Evolutionary conservation across 2,329 filamentous ascomycete genomes (phyloP), one percentile per base, ranked within the genome.

Genomic region (Colletotrichum limetticola): DNA sequence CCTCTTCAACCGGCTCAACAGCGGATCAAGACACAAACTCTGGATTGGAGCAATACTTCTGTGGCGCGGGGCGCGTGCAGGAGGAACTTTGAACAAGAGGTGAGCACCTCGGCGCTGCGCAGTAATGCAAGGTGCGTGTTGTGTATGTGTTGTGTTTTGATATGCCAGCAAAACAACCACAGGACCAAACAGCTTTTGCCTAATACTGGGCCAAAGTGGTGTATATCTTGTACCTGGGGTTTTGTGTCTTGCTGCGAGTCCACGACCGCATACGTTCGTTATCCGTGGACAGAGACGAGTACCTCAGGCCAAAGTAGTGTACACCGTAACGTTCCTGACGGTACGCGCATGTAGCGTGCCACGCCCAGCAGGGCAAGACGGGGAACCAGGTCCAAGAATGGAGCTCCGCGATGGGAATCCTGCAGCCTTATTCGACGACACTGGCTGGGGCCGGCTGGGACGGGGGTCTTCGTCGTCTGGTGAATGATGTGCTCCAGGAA

Each of bases 361-460:
- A 58, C 30, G 67, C 66, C 53, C 37, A 28, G 37, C 69, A 71
- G 69, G 59, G 66, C 66, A 69, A 52, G 58, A 64, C 66, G 53
- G 42, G 9, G 30, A 32, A 64, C 66, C 69, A 68, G 68, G 52
- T 19, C 53, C 55, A 59, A 66, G 63, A 22, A 69, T 69, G 70
- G 70, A 46, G 30, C 32, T 58, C 63, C 28, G 59, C 57, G 35
- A 22, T 26, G 53, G 55, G 35, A 64, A 68, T 72, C 26, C 68
- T 72, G 68, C 55, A 72, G 63, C 68, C 72, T 72, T 72, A 74
- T 74, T 74, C 72, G 72, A 72, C 55, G 63, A 72, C 28, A 32
- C n/a, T 42, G 53, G 30, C 55, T 55, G 55, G 58, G 46, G 22
- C 42, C 59, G 30, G 49, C 35, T n/a, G 26, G 35, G 30, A 59